Percentiles rank a stretch among this genome's conserved stretches.
These are phyloP conservation scores for Phytophthora aleatoria DNA, from an alignment of 352 stramenopile genomes.

Conservation along the genomic window DNA sequence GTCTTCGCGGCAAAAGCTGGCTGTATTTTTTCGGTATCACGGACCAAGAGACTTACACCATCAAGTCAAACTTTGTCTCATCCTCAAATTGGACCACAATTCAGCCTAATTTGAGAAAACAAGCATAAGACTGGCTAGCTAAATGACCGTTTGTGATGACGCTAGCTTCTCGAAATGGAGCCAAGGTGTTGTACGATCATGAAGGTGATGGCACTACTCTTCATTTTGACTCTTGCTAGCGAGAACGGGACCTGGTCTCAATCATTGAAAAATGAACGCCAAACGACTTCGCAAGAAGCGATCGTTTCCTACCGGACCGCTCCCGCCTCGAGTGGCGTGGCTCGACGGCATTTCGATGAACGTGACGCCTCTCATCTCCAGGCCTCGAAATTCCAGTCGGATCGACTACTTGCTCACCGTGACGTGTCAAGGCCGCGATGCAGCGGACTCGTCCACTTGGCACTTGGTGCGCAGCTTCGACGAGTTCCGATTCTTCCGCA, in stretches of 20 bases:
- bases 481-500: constrained; percentile 48
- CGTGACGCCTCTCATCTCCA: constrained; percentile 25
- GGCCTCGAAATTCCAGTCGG: constrained; percentile 16
- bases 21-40: not conserved
- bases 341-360: constrained; percentile 36
- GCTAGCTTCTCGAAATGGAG: constrained; percentile 13
- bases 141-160: constrained; percentile 24
- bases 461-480: constrained; percentile 49
- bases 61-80: constrained; percentile 10
- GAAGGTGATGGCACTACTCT: constrained; percentile 1
- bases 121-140: constrained; percentile 19
- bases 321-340: constrained; percentile 36
- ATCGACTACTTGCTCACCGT: constrained; percentile 41
- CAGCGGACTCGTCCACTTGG: constrained; percentile 28
- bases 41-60: not conserved
- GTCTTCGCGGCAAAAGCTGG: not conserved
- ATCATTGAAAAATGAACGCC: constrained; percentile 15
- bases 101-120: constrained; percentile 13
- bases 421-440: constrained; percentile 17
- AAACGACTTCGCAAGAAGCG: constrained; percentile 31
- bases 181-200: not conserved
- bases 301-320: constrained; percentile 13
- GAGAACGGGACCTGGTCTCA: not conserved
- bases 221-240: constrained; percentile 20
- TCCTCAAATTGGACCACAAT: constrained; percentile 8